Conservation (phyloP, 2,329 filamentous ascomycete genomes). For the Bipolaris victoriae region DNA sequence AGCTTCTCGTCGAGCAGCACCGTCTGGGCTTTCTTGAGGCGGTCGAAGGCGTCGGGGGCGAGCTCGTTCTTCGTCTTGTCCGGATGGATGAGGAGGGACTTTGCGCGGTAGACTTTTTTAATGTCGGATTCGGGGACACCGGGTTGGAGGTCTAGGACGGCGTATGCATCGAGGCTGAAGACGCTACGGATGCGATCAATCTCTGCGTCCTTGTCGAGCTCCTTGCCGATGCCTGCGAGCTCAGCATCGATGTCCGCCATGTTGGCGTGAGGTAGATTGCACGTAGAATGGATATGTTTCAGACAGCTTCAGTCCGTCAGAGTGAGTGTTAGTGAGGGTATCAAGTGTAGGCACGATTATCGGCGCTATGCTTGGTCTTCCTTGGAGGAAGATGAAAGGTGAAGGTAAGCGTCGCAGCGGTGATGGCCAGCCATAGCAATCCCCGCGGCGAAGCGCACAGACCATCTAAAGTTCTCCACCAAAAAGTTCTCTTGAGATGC, state of each 20-base stretch:
- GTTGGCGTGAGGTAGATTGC: constrained; percentile 6
- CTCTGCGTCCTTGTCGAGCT: constrained; percentile 95
- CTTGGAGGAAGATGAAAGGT: neutral
- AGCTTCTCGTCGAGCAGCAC: constrained; percentile 94
- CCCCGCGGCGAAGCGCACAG: constrained; percentile 36
- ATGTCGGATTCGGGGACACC: constrained; percentile 96
- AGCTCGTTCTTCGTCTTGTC: constrained; percentile 93
- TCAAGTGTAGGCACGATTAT: neutral
- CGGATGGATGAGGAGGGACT: constrained; percentile 98
- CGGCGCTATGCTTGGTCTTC: neutral
- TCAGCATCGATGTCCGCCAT: constrained; percentile 68
- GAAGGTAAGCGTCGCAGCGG: neutral
- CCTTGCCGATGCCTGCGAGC: constrained; percentile 83
- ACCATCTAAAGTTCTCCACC: constrained; percentile 24
- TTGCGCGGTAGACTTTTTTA: constrained; percentile 91
- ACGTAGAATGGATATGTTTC: neutral
- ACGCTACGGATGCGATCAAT: constrained; percentile 93
- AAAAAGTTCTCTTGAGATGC: constrained; percentile 34
- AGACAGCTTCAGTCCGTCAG: neutral
- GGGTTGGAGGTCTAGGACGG: constrained; percentile 92
- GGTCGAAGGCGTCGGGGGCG: constrained; percentile 94
- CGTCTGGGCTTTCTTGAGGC: constrained; percentile 91
- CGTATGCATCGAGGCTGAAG: constrained; percentile 85
- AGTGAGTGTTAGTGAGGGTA: neutral
- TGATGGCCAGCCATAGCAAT: constrained; percentile 9